Evolutionary conservation across 2,329 filamentous ascomycete genomes (phyloP).

Genomic region (Monosporascus sp.): DNA sequence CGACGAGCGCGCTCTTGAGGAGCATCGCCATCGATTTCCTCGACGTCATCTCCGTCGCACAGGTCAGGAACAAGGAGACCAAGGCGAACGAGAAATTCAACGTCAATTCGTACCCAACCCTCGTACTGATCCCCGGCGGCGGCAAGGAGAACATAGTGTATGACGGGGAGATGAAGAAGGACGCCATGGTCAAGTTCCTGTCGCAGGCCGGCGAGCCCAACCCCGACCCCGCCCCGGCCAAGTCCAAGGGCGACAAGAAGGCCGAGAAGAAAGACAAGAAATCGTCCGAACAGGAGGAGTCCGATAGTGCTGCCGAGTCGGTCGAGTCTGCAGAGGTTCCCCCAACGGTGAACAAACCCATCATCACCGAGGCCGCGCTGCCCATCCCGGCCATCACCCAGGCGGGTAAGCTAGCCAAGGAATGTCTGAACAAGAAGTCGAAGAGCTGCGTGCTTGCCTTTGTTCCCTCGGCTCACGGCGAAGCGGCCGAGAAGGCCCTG

Average conservation of each 20-base stretch:
- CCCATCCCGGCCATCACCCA: constrained; percentile 62
- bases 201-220: constrained; percentile 75
- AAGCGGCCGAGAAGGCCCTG: constrained; percentile 53
- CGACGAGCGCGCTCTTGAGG: constrained; percentile 75
- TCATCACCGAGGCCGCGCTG: constrained; percentile 50
- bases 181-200: constrained; percentile 74
- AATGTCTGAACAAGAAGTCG: constrained; percentile 71
- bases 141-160: constrained; percentile 66
- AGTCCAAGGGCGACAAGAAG: constrained; percentile 24
- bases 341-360: constrained; percentile 37
- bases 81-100: constrained; percentile 68
- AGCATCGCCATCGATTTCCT: constrained; percentile 88
- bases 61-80: constrained; percentile 77
- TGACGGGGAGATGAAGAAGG: constrained; percentile 80
- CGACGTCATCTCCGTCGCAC: constrained; percentile 71
- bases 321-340: constrained; percentile 33
- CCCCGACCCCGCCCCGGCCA: constrained; percentile 49
- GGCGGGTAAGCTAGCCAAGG: constrained; percentile 57
- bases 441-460: constrained; percentile 79
- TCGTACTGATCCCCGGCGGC: constrained; percentile 73
- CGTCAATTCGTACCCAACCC: constrained; percentile 70
- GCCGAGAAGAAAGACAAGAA: constrained; percentile 36
- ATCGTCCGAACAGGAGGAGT: constrained; percentile 39
- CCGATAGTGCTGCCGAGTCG: constrained; percentile 32
- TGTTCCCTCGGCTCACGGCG: constrained; percentile 48